A percentile compares a stretch with the other conserved stretches of the same genome.
Conservation (phyloP, 768 basidiomycete genomes). For the Butyriboletus loyo region DNA sequence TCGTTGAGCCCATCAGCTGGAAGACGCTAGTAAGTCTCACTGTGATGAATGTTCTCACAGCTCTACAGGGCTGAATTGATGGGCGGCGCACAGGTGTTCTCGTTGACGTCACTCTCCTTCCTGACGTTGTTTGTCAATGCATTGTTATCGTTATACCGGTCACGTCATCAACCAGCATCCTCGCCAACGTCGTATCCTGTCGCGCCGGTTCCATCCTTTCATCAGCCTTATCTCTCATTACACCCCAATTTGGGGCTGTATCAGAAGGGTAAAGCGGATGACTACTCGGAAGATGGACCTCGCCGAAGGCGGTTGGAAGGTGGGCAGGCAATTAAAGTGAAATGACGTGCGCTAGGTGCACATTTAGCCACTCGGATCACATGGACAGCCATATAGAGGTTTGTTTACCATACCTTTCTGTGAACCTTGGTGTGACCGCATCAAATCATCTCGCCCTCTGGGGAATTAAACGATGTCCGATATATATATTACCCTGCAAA, state of each 20-base stretch:
- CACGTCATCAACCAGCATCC: constrained; percentile 52
- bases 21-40: constrained; percentile 76
- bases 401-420: constrained; percentile 20
- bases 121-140: constrained; percentile 79
- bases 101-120: constrained; percentile 71
- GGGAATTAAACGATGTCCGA: constrained; percentile 18
- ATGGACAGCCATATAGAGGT: constrained; percentile 21
- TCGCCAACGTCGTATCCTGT: constrained; percentile 39
- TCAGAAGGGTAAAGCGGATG: constrained; percentile 33
- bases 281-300: constrained; percentile 39
- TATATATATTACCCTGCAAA: constrained; percentile 11
- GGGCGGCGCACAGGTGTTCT: constrained; percentile 52
- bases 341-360: constrained; percentile 33
- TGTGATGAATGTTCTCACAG: constrained; percentile 11
- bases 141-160: constrained; percentile 73
- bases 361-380: constrained; percentile 28
- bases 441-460: constrained; percentile 21
- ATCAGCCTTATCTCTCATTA: constrained; percentile 51
- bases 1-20: constrained; percentile 97
- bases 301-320: constrained; percentile 57
- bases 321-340: constrained; percentile 53
- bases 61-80: constrained; percentile 18
- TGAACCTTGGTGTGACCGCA: constrained; percentile 18
- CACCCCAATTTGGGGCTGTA: constrained; percentile 48
- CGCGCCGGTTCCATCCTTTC: constrained; percentile 40